Percentiles rank a stretch among this genome's conserved stretches.
These are phyloP conservation scores for Balakata baccata DNA, from an alignment of 345 rosid species.

Conservation along the genomic window DNA sequence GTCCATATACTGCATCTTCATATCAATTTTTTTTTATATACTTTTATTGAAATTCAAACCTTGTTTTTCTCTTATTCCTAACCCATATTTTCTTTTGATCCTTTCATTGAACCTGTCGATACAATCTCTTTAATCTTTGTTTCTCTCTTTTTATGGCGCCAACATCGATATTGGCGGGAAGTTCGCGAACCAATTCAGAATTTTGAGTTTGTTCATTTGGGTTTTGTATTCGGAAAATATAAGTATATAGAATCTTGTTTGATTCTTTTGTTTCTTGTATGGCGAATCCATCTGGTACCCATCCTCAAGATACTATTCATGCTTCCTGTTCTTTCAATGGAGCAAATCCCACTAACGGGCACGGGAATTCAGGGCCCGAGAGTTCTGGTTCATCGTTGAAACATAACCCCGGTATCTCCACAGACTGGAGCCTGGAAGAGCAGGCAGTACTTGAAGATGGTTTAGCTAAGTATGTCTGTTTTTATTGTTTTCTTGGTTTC, in stretches of 20 bases:
- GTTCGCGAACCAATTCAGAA: background rate
- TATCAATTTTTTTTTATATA: background rate
- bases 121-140: background rate
- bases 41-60: background rate
- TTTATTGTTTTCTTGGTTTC: background rate
- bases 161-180: slow-evolving; percentile 11
- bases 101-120: background rate
- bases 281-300: slow-evolving; percentile 55
- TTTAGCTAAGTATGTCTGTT: slow-evolving; percentile 39
- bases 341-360: slow-evolving; percentile 26
- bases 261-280: slow-evolving; percentile 10
- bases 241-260: background rate
- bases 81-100: background rate
- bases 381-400: slow-evolving; percentile 34
- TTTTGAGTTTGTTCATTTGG: background rate
- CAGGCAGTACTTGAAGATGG: slow-evolving; percentile 52
- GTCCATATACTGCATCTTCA: background rate
- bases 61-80: background rate
- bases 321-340: slow-evolving; percentile 40
- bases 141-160: slow-evolving; percentile 8
- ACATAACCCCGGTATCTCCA: slow-evolving; percentile 63
- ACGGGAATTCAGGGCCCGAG: slow-evolving; percentile 26
- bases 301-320: slow-evolving; percentile 36
- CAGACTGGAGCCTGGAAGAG: slow-evolving; percentile 55
- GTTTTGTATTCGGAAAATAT: background rate